Base-by-base conservation (phyloP, 331 rosid species). In the Dryas integrifolia region DNA sequence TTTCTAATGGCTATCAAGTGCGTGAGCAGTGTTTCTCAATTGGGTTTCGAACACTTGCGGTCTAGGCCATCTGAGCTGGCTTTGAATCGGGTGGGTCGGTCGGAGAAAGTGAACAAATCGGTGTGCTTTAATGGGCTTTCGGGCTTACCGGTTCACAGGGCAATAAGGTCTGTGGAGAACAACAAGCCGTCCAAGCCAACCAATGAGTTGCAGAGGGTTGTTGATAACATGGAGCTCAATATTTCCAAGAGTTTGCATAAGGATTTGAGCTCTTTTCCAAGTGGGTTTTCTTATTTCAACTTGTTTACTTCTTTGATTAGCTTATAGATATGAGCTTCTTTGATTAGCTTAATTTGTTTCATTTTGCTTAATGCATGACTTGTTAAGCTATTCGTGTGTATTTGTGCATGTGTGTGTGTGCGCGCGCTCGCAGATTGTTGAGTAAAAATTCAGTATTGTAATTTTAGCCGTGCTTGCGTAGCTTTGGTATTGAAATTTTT, bases 211-310 rank as follows among this genome's bases (percentile, higher is more conserved):
- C 65, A 64, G 79, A 67, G 69, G 61, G 67, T 81, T 61, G 80
- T 67, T 68, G 67, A 69, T 76, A 81, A 79, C 79, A 66, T 26
- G 51, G 73, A 71, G 59, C 73, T 57, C 80, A 73, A 81, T 71
- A 74, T 77, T 56, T 72, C 89, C 43, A 67, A 66, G 55, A 38
- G 39, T 53, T 45, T 81, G 49, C 62, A 69, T 16, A 69, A 52
- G 63, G 73, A 69, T 53, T 53, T 69, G 39, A 53, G 18, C 73
- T 69, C 10, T 38, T 38, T 53, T 18, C 73, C 63, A 38, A 69
- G 84, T 46, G 49, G 49, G 13, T 46, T 9, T 46, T 9, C 49
- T 46, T 46, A 4, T 4, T 45, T 10, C 12, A 46, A 46, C 49
- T 8, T 46, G 49, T 46, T 46, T 9, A 46, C 49, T 46, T 46